phyloP scores from a whole-genome alignment of 768 basidiomycete species.

The Ramaria sp. region DNA sequence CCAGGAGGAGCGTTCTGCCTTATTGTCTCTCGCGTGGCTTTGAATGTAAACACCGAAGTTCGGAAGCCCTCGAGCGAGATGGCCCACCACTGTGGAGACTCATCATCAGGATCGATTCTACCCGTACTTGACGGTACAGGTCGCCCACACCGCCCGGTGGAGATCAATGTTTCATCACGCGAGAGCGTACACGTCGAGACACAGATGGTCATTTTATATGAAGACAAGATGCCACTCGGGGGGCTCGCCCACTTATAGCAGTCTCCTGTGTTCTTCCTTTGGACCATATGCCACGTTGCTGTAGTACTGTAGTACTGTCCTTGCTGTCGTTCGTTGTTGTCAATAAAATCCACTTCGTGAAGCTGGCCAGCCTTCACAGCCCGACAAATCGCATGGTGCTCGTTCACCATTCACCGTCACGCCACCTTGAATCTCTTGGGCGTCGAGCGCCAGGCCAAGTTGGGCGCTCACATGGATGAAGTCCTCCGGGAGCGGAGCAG shows the following conservation, averaged over 20 bases:
- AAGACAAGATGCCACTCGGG: background rate
- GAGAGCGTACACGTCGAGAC: background rate
- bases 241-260: background rate
- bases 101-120: background rate
- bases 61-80: background rate
- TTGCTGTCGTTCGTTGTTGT: background rate
- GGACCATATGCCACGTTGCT: background rate
- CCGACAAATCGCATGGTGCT: slow-evolving; percentile 7
- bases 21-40: slow-evolving; percentile 1
- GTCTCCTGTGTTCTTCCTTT: background rate
- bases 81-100: background rate
- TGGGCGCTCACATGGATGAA: slow-evolving; percentile 42
- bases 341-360: background rate
- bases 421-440: slow-evolving; percentile 31
- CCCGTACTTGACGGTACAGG: background rate
- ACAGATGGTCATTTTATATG: background rate
- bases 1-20: background rate
- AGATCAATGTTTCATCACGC: background rate
- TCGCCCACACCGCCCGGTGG: background rate
- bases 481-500: slow-evolving; percentile 46
- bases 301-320: background rate
- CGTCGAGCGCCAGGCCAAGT: slow-evolving; percentile 30
- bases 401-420: slow-evolving; percentile 33
- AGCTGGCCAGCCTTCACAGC: background rate
- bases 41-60: background rate